Conservation (phyloP, 257 asterid species). For the Solanum ahanhuiri region DNA sequence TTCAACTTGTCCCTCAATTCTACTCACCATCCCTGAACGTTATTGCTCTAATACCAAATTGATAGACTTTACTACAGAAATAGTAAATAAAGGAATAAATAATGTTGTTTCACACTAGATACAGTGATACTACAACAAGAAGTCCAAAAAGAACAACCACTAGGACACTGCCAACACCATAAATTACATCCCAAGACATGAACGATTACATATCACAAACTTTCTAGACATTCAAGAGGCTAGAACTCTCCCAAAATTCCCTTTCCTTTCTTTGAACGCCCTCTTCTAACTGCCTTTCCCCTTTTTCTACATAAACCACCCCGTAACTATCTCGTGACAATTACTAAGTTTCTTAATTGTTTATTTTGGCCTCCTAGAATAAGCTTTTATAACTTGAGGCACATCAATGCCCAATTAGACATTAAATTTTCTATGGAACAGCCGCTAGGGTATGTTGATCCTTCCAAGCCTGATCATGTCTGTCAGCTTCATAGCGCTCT, state of each 20-base stretch:
- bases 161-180: not conserved
- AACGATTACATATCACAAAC: not conserved
- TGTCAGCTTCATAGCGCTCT: not conserved
- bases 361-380: not conserved
- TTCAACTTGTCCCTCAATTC: not conserved
- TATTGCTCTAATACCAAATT: not conserved
- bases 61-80: not conserved
- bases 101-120: not conserved
- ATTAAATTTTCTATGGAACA: not conserved
- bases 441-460: not conserved
- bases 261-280: not conserved
- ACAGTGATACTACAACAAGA: too few species aligned
- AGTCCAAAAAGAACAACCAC: not conserved
- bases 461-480: not conserved
- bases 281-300: not conserved
- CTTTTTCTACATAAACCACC: not conserved
- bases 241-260: not conserved
- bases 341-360: not conserved
- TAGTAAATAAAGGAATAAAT: not conserved
- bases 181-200: not conserved
- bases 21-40: not conserved
- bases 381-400: not conserved
- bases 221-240: not conserved
- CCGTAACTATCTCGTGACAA: not conserved
- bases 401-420: not conserved